Percentiles rank a stretch among this genome's conserved stretches.
phyloP scores from a whole-genome alignment of 306 rosid genomes.

The Erythrophleum fordii region DNA sequence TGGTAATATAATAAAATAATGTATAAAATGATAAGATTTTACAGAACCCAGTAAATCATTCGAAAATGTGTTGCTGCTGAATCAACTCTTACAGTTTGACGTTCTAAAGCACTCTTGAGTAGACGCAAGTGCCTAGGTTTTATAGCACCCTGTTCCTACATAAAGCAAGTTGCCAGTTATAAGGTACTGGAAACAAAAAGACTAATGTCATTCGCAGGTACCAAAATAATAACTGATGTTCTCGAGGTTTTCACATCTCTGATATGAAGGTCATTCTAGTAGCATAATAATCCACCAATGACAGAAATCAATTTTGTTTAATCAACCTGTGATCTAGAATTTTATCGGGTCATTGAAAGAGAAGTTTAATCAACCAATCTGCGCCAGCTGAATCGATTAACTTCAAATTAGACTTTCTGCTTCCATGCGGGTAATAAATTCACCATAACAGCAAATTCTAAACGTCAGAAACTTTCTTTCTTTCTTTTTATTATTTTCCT shows the following conservation, averaged over 20 bases:
- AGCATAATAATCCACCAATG: constrained; percentile 6
- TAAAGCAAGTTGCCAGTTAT: constrained; percentile 29
- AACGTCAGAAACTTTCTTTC: constrained; percentile 15
- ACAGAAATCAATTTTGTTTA: neutral
- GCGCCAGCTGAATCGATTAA: constrained; percentile 14
- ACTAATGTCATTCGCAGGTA: neutral
- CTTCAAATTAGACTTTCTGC: neutral
- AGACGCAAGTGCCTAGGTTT: constrained; percentile 87
- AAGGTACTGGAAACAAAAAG: constrained; percentile 7
- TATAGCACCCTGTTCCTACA: constrained; percentile 76
- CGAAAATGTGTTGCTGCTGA: constrained; percentile 34
- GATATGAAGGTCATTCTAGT: constrained; percentile 16
- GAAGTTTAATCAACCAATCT: constrained; percentile 34
- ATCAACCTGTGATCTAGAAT: constrained; percentile 29
- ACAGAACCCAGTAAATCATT: constrained; percentile 8
- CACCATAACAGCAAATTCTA: constrained; percentile 12
- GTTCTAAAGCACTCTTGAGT: constrained; percentile 80
- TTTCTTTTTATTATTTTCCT: neutral
- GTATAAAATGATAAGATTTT: neutral
- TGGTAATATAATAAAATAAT: neutral
- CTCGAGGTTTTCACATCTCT: constrained; percentile 6
- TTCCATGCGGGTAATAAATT: constrained; percentile 22
- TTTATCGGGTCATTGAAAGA: constrained; percentile 22
- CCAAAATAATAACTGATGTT: constrained; percentile 12
- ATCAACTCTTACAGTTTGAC: constrained; percentile 70